phyloP scores from a whole-genome alignment of 495 filamentous ascomycete genomes.

The Aspergillus heteromorphus region DNA sequence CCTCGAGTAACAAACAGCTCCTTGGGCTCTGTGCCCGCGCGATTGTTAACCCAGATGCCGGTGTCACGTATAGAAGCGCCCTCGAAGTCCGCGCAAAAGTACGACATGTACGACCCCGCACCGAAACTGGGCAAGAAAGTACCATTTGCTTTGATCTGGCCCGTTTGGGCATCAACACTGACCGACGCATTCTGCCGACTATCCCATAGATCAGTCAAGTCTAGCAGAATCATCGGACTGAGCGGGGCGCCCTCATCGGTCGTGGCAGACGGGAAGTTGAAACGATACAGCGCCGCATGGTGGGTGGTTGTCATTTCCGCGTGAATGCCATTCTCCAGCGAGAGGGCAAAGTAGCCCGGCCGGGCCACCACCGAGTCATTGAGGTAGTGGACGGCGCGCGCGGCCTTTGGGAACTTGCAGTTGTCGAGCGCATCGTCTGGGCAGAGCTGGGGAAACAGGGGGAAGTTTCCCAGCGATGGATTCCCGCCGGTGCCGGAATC shows the following conservation, averaged over 20 bases:
- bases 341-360: constrained; percentile 69
- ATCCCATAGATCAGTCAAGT: constrained; percentile 63
- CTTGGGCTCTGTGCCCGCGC: constrained; percentile 40
- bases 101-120: constrained; percentile 54
- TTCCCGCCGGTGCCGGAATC: constrained; percentile 68
- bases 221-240: constrained; percentile 59
- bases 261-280: constrained; percentile 47
- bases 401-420: constrained; percentile 58
- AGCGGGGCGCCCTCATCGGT: too few species aligned
- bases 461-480: constrained; percentile 69
- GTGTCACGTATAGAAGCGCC: constrained; percentile 38
- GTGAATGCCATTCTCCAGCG: constrained; percentile 51
- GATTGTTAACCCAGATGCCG: constrained; percentile 39
- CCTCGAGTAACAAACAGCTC: too few species aligned
- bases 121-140: constrained; percentile 66
- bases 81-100: constrained; percentile 66
- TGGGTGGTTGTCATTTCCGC: constrained; percentile 59
- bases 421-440: constrained; percentile 57
- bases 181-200: constrained; percentile 58
- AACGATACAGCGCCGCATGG: constrained; percentile 60
- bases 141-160: constrained; percentile 63
- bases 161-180: constrained; percentile 50
- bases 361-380: constrained; percentile 54
- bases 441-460: constrained; percentile 67
- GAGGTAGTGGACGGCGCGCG: constrained; percentile 43